Conservation (phyloP, 495 filamentous ascomycete genomes). For the Glutinoglossum americanum region DNA sequence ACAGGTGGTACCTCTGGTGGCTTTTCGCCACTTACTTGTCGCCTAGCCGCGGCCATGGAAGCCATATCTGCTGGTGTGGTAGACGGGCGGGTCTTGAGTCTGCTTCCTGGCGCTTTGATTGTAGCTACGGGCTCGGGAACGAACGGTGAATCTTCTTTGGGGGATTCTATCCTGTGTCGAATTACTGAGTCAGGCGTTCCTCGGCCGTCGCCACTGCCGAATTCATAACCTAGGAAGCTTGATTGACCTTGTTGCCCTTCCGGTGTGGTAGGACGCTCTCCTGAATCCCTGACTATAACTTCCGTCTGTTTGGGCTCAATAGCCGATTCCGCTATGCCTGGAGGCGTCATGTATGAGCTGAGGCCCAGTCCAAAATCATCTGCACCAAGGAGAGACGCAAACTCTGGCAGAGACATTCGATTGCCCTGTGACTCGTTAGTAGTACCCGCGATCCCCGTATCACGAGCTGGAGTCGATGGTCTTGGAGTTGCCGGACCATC, state of each 20-base stretch:
- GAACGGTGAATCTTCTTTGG: slow-evolving; percentile 24
- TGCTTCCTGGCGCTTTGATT: slow-evolving; percentile 70
- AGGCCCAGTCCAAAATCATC: slow-evolving; percentile 30
- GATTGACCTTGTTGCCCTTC: slow-evolving; percentile 21
- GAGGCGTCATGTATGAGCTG: slow-evolving; percentile 27
- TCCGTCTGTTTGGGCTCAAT: not conserved
- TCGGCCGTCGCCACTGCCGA: slow-evolving; percentile 36
- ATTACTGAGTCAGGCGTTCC: slow-evolving; percentile 90
- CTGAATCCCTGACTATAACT: not conserved
- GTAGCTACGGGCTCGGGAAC: slow-evolving; percentile 77
- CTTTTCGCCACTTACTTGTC: slow-evolving; percentile 49
- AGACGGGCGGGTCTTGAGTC: slow-evolving; percentile 77
- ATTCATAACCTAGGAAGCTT: slow-evolving; percentile 21
- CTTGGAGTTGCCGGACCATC: slow-evolving; percentile 13
- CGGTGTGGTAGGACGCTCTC: slow-evolving; percentile 39
- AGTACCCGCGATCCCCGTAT: not conserved
- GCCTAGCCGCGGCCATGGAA: slow-evolving; percentile 69
- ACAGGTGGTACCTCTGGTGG: slow-evolving; percentile 16
- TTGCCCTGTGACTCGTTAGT: not conserved
- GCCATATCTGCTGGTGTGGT: slow-evolving; percentile 66
- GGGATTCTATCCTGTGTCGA: slow-evolving; percentile 36
- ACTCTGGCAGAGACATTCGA: slow-evolving; percentile 22
- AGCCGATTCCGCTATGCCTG: slow-evolving; percentile 4
- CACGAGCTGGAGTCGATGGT: slow-evolving; percentile 4
- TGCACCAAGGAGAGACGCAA: slow-evolving; percentile 22